Evolutionary conservation across 2,329 filamentous ascomycete genomes (phyloP).

Genomic region (Cercospora janseana): DNA sequence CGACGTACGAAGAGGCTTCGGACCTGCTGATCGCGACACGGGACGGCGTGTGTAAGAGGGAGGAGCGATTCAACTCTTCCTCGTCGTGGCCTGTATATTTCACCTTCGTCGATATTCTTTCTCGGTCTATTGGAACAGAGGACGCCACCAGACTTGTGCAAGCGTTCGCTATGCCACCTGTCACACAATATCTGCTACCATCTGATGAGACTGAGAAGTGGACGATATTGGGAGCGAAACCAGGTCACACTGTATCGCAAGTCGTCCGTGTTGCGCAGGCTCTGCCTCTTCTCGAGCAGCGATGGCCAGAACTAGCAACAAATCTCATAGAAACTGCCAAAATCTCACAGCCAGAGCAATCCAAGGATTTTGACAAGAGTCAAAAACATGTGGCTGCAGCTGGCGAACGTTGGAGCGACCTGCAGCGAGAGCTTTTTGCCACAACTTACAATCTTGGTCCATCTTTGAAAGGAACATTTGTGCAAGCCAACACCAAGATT

Average conservation of each 20-base stretch:
- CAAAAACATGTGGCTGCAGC: conserved; percentile 67
- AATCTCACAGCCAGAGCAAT: conserved; percentile 76
- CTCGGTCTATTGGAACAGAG: conserved; percentile 39
- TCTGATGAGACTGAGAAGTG: conserved; percentile 49
- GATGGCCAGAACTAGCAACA: conserved; percentile 64
- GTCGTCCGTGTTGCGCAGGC: conserved; percentile 24
- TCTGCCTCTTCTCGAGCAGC: conserved; percentile 45
- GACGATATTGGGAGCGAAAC: conserved; percentile 49
- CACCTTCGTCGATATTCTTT: conserved; percentile 52
- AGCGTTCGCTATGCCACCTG: conserved; percentile 52
- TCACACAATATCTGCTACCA: conserved; percentile 54
- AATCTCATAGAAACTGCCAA: conserved; percentile 66
- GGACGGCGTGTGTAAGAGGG: conserved; percentile 67
- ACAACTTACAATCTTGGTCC: conserved; percentile 29
- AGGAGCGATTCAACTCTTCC: conserved; percentile 68
- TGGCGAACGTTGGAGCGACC: conserved; percentile 61
- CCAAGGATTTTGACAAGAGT: conserved; percentile 70
- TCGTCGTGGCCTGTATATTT: conserved; percentile 76
- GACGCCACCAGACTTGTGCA: conserved; percentile 48
- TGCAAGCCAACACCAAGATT: conserved; percentile 44
- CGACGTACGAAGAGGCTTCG: conserved; percentile 53
- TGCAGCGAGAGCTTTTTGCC: conserved; percentile 47
- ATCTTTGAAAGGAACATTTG: conserved; percentile 27
- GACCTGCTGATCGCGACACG: conserved; percentile 67
- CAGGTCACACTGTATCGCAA: conserved; percentile 44